Base-by-base conservation (phyloP, 306 rosid genomes). In the Malus sieversii region DNA sequence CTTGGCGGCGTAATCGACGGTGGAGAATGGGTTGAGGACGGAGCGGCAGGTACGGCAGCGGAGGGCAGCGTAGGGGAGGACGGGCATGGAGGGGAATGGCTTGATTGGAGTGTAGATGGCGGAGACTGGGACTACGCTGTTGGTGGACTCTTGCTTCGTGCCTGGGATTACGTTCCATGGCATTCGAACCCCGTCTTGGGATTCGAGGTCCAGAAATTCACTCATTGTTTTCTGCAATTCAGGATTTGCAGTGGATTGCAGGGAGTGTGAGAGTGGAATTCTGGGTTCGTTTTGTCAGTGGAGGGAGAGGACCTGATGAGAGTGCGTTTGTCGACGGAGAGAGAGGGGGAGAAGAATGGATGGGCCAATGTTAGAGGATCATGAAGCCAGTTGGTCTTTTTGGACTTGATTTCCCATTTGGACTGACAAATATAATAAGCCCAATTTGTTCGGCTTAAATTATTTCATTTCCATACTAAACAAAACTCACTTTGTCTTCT, bases 131-230 rank as follows among this genome's bases (percentile, higher is more conserved):
- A 95, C 93, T 10, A 95, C 87, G 73, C 86, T 85, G 87, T 81
- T 84, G 10, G 73, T 53, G 4, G 96, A 76, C 71, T 92, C 98
- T 72, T 89, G 96, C 84, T 87, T 92, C 0, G 97, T 90, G 18
- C 99, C 99, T 0, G 99, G 99, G 45, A 95, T 80, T 20, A 95
- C 99, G 81, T 95, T 95, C 99, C 99, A 95, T 3, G 99, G 92
- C 99, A 95, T 95, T 7, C 99, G 97, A 2, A 95, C 98, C 40
- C 99, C 98, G 84, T 95, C 99, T 46, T 92, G 99, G 42, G 90
- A 66, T 72, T 95, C 99, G 8, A 95, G 88, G 83, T 95, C 97
- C 1, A 85, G 59, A 84, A 95, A 95, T 82, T 95, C 99, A 73
- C 93, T 86, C 99, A 92, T 93, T 71, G 61, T 45, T 25, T 29